Conservation (phyloP, 768 basidiomycete genomes). For the Kwoniella dendrophila region DNA sequence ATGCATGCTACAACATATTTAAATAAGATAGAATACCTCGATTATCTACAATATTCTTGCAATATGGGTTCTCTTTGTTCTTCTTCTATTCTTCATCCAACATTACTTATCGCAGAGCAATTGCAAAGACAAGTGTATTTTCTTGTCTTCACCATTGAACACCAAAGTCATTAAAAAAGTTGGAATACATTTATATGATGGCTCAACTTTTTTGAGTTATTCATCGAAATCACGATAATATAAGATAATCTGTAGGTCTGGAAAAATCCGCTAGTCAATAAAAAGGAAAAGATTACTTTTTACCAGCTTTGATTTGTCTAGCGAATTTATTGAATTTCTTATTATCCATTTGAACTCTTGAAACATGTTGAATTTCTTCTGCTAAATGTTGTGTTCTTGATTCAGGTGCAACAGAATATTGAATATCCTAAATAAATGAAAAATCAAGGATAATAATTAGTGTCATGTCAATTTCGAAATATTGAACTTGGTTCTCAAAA, state of each 20-base stretch:
- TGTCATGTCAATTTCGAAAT: not conserved
- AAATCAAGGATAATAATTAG: not conserved
- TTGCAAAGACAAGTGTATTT: too few relatives aligned
- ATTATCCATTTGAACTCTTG: constrained; percentile 43
- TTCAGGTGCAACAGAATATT: constrained; percentile 47
- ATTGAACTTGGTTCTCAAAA: not conserved
- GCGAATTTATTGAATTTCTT: constrained; percentile 51
- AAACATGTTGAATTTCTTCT: constrained; percentile 38
- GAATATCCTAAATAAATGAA: constrained; percentile 33
- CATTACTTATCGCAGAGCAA: too few relatives aligned
- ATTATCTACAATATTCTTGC: too few relatives aligned
- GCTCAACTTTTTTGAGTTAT: too few relatives aligned
- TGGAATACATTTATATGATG: too few relatives aligned
- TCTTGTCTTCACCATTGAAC: too few relatives aligned
- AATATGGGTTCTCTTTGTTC: too few relatives aligned
- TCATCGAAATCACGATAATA: not conserved
- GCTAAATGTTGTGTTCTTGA: constrained; percentile 33
- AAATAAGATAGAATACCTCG: too few relatives aligned
- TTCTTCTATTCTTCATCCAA: too few relatives aligned
- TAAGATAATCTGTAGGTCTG: not conserved
- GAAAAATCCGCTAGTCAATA: not conserved
- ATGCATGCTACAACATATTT: constrained; percentile 31
- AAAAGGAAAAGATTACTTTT: constrained; percentile 1
- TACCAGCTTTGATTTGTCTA: constrained; percentile 38
- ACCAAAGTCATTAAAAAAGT: too few relatives aligned